Evolutionary conservation across 129 eudicot species (phyloP).

Genomic region (Logfia minima): DNA sequence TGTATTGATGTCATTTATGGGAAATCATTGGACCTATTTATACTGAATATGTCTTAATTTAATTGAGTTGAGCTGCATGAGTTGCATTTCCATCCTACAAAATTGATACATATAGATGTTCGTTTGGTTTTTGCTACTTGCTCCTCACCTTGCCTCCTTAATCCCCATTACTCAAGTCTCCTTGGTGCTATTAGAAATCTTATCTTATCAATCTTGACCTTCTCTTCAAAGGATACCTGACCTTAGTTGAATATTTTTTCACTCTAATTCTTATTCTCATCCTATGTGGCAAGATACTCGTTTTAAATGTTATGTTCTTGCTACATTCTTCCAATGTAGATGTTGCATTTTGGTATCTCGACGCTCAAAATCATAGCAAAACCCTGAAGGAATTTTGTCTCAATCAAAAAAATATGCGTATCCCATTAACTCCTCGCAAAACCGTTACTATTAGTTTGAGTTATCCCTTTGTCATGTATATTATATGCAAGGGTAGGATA

Average conservation of each 20-base stretch:
- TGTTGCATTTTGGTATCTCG: conserved; percentile 1
- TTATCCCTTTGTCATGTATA: background rate
- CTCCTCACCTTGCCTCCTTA: background rate
- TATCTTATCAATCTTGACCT: background rate
- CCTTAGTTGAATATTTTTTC: background rate
- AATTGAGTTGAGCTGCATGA: no score
- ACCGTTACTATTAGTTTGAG: background rate
- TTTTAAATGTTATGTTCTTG: background rate
- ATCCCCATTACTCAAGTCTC: background rate
- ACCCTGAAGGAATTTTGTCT: background rate
- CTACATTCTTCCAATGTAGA: background rate
- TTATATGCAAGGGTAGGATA: background rate
- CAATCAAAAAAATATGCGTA: background rate
- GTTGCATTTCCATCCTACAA: background rate
- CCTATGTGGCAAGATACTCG: background rate
- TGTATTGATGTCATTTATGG: background rate
- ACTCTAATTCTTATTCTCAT: background rate
- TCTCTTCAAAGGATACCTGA: background rate
- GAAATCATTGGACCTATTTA: background rate
- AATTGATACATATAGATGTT: background rate
- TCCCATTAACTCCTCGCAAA: background rate
- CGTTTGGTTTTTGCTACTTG: background rate
- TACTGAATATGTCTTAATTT: background rate
- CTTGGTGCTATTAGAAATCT: background rate
- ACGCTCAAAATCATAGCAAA: background rate